Conservation (phyloP, 768 basidiomycete species). For the Cyathus striatus region DNA sequence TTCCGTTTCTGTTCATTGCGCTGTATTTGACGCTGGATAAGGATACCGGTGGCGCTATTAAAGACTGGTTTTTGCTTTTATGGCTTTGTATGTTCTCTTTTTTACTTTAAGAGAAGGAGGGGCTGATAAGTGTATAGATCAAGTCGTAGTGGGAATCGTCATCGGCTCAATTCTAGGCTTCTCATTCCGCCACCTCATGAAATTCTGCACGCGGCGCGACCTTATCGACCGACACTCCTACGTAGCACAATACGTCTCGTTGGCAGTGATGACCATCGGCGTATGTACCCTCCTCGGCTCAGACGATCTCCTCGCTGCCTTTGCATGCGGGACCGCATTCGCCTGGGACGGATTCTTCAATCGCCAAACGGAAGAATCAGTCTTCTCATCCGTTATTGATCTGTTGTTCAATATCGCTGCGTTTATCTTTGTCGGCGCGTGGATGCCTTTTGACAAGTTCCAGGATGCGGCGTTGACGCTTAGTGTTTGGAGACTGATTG, state of each 20-base stretch:
- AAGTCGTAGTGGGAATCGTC: conserved; percentile 69
- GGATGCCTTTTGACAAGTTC: conserved; percentile 92
- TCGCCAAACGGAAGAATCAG: conserved; percentile 88
- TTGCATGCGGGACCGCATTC: conserved; percentile 92
- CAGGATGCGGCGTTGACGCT: conserved; percentile 60
- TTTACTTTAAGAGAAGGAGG: no score
- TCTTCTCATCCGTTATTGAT: conserved; percentile 95
- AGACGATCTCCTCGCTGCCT: conserved; percentile 92
- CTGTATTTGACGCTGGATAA: conserved; percentile 81
- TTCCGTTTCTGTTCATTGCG: conserved; percentile 88
- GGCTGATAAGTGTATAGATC: no score
- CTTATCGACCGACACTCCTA: conserved; percentile 94
- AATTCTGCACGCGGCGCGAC: conserved; percentile 81
- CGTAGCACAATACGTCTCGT: conserved; percentile 84
- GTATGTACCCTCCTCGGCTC: conserved; percentile 81
- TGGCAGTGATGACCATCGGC: conserved; percentile 83
- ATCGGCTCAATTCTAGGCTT: conserved; percentile 76
- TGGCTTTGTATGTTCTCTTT: conserved; percentile 69
- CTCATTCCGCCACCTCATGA: conserved; percentile 85
- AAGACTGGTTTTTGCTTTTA: conserved; percentile 83
- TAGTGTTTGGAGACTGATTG: conserved; percentile 78
- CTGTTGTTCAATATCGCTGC: conserved; percentile 93
- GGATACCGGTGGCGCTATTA: conserved; percentile 56
- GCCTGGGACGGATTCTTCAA: conserved; percentile 97
- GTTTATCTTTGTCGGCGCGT: conserved; percentile 94